phyloP scores from a whole-genome alignment of 441 rosid genomes.

The Populus trichocarpa region DNA sequence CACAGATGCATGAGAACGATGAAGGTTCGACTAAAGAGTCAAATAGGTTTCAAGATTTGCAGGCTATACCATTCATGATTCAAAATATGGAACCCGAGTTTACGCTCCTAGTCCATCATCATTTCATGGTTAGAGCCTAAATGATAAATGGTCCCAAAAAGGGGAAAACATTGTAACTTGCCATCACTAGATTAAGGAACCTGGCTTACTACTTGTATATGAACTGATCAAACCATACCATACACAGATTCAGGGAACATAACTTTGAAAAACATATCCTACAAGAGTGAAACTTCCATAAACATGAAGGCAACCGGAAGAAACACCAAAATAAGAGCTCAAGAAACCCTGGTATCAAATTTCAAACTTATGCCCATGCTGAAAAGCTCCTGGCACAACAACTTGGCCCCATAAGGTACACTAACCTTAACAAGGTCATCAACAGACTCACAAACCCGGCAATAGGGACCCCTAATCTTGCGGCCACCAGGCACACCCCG shows the following conservation, averaged over 20 bases:
- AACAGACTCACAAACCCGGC: slow-evolving; percentile 52
- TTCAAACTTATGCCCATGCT: slow-evolving; percentile 80
- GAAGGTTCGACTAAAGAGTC: background rate
- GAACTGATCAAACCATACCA: background rate
- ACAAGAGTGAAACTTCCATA: background rate
- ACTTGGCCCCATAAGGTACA: slow-evolving; percentile 82
- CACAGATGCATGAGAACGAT: background rate
- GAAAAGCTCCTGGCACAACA: slow-evolving; percentile 71
- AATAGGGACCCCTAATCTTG: slow-evolving; percentile 74
- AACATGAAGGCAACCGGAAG: background rate
- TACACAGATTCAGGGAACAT: background rate
- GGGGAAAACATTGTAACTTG: too few relatives aligned
- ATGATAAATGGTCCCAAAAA: too few relatives aligned
- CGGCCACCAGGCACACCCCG: slow-evolving; percentile 48
- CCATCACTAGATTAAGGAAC: background rate
- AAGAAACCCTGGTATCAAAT: slow-evolving; percentile 64
- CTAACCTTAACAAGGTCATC: slow-evolving; percentile 63
- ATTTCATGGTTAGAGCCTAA: too few relatives aligned
- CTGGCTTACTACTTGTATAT: background rate
- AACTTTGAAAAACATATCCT: background rate
- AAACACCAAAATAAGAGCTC: slow-evolving; percentile 4
- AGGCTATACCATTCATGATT: too few relatives aligned
- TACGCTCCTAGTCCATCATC: too few relatives aligned
- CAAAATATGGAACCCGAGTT: too few relatives aligned
- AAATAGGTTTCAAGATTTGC: too few relatives aligned